Evolutionary conservation across 139 green algal species (phyloP).

Genomic region (Chlamydomonas sphaeroides): DNA sequence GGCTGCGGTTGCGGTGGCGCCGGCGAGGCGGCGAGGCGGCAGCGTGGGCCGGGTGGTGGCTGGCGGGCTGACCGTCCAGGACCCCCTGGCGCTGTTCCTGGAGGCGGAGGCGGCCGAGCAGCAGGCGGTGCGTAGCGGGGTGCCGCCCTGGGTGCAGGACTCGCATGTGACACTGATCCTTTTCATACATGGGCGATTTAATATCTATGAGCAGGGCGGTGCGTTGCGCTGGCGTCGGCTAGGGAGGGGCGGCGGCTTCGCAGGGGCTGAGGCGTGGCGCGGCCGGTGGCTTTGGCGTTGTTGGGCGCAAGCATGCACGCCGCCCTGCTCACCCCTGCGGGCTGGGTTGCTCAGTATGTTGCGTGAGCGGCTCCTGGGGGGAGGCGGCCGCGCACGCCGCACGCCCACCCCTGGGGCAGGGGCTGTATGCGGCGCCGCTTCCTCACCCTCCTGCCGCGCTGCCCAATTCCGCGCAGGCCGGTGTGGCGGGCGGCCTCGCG

Average conservation of each 20-base stretch:
- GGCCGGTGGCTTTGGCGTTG: too few relatives aligned
- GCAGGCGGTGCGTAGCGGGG: background rate
- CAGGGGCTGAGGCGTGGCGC: too few relatives aligned
- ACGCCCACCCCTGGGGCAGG: too few relatives aligned
- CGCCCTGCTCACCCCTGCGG: too few relatives aligned
- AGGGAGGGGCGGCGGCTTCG: background rate
- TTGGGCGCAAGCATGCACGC: too few relatives aligned
- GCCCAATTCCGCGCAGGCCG: too few relatives aligned
- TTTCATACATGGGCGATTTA: background rate
- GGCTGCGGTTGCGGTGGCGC: background rate
- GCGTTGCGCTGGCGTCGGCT: too few relatives aligned
- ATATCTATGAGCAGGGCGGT: background rate
- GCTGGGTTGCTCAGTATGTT: background rate
- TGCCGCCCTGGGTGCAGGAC: background rate
- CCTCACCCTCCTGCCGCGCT: too few relatives aligned
- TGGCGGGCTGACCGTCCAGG: background rate
- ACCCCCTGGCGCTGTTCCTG: background rate
- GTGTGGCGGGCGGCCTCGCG: background rate
- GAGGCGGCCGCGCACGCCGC: too few relatives aligned
- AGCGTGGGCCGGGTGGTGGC: background rate
- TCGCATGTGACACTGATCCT: background rate
- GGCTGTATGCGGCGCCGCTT: background rate
- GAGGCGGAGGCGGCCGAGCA: background rate
- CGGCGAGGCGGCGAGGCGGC: background rate
- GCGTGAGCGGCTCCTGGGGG: background rate